Base-by-base conservation (phyloP, 1,284 basidiomycete species). In the Ustilago tritici region DNA sequence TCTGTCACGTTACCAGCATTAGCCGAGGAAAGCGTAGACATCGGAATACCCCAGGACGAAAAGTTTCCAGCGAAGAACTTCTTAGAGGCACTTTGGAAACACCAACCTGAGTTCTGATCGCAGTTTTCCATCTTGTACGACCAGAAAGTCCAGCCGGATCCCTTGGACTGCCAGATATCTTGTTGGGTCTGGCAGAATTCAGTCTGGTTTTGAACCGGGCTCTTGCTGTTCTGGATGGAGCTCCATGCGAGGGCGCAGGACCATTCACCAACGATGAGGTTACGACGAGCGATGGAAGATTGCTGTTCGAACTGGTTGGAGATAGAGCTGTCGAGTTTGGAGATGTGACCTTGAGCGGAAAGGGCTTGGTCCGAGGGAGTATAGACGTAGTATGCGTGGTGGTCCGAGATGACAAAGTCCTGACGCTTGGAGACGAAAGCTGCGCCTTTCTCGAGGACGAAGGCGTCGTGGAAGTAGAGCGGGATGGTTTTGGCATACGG, bases 81-180 rank as follows among this genome's bases (percentile, higher is more conserved):
- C 12, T 74, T 65, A 1, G 66, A 55, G 2, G 82, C 82, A 8
- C 68, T 60, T 54, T 82, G 57, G 72, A 85, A 85, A 55, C 84
- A 85, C 84, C 84, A 85, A n/a, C 84, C 84, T 8, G 81, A 69
- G 35, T 85, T 85, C 60, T 76, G 61, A 36, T 78, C 61, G 64
- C 84, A 85, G 66, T 84, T 77, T 61, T 85, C 81, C 82, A 85
- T 82, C 58, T 82, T 83, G 90, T 82, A 86, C 91, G 91, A 89
- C 92, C 93, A 93, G 85, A 93, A 93, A 31, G 87, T 87, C 90
- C 91, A 93, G 0, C 93, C 92, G 0, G 91, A 89, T 4, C 91
- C 89, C 15, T 86, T 86, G 58, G 89, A 89, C 4, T 88, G 80
- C 83, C 92, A 94, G 1, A 89, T 88, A 32, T 90, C 88, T 87